Conservation (phyloP, 1,284 basidiomycete species). For the Termitomyces sp. region DNA sequence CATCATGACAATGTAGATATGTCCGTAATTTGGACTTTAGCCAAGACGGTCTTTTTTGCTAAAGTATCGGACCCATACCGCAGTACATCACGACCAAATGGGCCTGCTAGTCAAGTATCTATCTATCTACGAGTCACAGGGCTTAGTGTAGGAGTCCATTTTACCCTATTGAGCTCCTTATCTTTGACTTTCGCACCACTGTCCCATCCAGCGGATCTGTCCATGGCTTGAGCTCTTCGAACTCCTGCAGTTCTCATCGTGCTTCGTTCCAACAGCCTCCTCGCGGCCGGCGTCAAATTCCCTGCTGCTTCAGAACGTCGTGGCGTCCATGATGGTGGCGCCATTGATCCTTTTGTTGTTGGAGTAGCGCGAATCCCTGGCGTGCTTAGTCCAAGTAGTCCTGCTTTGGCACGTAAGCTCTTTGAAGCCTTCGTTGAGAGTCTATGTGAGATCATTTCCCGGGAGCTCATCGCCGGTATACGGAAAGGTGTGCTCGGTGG, state of each 20-base stretch:
- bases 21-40: not conserved
- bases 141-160: slow-evolving; percentile 79
- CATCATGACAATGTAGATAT: not conserved
- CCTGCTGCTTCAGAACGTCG: slow-evolving; percentile 60
- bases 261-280: slow-evolving; percentile 66
- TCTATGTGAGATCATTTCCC: slow-evolving; percentile 75
- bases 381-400: slow-evolving; percentile 41
- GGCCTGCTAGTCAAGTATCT: not conserved
- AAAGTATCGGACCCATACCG: not conserved
- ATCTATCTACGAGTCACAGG: slow-evolving; percentile 23
- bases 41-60: not conserved
- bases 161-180: slow-evolving; percentile 55
- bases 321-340: slow-evolving; percentile 67
- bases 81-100: not conserved
- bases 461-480: slow-evolving; percentile 60
- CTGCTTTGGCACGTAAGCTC: slow-evolving; percentile 65
- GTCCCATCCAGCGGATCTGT: slow-evolving; percentile 56
- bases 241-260: slow-evolving; percentile 55
- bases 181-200: slow-evolving; percentile 38
- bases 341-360: slow-evolving; percentile 51
- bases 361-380: slow-evolving; percentile 32
- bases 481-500: slow-evolving; percentile 62
- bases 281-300: slow-evolving; percentile 77
- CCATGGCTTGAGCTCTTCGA: slow-evolving; percentile 68
- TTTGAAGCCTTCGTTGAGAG: slow-evolving; percentile 71